These are phyloP conservation scores for Aspergillus tamarii DNA, from an alignment of 2,329 filamentous ascomycete genomes.

Conservation along the genomic window DNA sequence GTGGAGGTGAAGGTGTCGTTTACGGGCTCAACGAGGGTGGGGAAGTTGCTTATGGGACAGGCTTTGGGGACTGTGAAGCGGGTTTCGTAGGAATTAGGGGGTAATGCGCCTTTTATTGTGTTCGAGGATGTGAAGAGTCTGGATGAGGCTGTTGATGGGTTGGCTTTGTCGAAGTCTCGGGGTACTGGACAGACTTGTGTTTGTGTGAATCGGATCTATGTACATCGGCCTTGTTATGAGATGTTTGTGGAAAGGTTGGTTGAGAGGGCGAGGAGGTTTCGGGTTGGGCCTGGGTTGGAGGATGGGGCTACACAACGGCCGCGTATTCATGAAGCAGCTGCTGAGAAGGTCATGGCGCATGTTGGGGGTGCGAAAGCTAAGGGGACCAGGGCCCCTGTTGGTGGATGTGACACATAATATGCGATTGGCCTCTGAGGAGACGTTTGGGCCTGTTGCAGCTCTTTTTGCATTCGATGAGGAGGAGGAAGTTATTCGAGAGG, in stretches of 20 bases:
- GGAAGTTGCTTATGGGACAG: slow-evolving; percentile 12
- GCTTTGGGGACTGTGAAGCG: slow-evolving; percentile 59
- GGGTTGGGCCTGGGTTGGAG: slow-evolving; percentile 12
- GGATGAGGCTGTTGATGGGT: slow-evolving; percentile 36
- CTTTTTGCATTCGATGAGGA: slow-evolving; percentile 68
- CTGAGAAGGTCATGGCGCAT: slow-evolving; percentile 59
- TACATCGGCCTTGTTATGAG: slow-evolving; percentile 15
- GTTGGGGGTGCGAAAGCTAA: slow-evolving; percentile 65
- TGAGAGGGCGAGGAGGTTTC: slow-evolving; percentile 1
- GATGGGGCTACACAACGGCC: slow-evolving; percentile 11
- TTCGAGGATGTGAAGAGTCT: slow-evolving; percentile 63
- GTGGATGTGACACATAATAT: slow-evolving; percentile 61
- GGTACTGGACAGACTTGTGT: slow-evolving; percentile 20
- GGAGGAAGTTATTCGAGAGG: slow-evolving; percentile 52
- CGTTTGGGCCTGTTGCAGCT: slow-evolving; percentile 65
- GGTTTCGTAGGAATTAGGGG: slow-evolving; percentile 62
- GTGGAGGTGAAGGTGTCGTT: slow-evolving; percentile 16
- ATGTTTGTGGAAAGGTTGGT: slow-evolving; percentile 9
- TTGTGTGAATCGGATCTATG: slow-evolving; percentile 17
- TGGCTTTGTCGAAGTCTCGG: slow-evolving; percentile 13
- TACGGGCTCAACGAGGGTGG: slow-evolving; percentile 19
- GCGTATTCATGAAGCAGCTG: slow-evolving; percentile 8
- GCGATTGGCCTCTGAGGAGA: slow-evolving; percentile 61
- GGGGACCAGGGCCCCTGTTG: slow-evolving; percentile 63
- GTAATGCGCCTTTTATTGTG: slow-evolving; percentile 63